Conservation (phyloP, 768 basidiomycete genomes). For the Tricholoma matsutake region DNA sequence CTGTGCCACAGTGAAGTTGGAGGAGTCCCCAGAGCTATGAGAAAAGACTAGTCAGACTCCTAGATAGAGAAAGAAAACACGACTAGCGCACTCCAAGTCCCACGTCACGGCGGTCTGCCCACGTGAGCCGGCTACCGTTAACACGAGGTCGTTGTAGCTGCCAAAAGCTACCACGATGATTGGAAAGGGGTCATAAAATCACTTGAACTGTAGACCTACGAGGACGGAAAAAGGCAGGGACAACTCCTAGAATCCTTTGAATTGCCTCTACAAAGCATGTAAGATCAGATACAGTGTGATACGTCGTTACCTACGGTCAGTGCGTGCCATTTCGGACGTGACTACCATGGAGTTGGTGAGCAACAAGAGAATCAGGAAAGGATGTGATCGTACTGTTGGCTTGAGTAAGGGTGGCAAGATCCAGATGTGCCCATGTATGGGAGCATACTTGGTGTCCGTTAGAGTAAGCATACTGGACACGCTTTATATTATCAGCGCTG, state of each 20-base stretch:
- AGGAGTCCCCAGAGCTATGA: conserved; percentile 37
- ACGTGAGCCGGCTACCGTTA: conserved; percentile 12
- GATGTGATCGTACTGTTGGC: conserved; percentile 22
- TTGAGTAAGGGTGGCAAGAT: conserved; percentile 27
- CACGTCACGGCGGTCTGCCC: conserved; percentile 29
- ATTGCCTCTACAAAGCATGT: conserved; percentile 12
- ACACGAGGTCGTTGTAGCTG: conserved; percentile 21
- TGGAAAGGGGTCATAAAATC: background rate
- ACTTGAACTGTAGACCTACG: conserved; percentile 9
- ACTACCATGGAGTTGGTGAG: background rate
- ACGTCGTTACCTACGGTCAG: background rate
- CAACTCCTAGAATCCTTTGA: conserved; percentile 17
- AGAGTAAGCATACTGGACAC: conserved; percentile 27
- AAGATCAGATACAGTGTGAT: background rate
- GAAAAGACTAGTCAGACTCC: background rate
- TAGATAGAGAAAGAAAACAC: background rate
- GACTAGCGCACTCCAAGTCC: conserved; percentile 34
- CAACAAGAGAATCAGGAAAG: background rate
- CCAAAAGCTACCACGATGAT: conserved; percentile 16
- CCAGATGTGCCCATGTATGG: conserved; percentile 34
- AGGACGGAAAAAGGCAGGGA: conserved; percentile 23
- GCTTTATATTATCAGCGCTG: conserved; percentile 20
- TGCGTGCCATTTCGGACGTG: background rate
- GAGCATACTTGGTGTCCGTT: conserved; percentile 33
- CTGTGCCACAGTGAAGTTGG: conserved; percentile 24